Conservation (phyloP, 805 yeast genomes). For the Saccharomycopsis schoenii region DNA sequence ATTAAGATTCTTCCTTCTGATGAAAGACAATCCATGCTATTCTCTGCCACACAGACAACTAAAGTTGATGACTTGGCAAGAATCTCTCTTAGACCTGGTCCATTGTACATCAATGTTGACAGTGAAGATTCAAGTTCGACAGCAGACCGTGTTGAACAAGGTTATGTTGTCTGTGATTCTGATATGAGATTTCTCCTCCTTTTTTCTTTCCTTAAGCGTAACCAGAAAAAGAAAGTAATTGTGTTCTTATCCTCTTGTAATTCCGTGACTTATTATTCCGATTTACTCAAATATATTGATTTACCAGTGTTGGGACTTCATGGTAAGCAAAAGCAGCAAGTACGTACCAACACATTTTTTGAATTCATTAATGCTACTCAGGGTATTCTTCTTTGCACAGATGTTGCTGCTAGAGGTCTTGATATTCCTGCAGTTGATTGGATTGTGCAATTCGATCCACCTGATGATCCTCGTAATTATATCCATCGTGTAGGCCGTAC, state of each 20-base stretch:
- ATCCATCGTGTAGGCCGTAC: slow-evolving; percentile 99
- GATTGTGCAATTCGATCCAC: slow-evolving; percentile 98
- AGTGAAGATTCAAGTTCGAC: slow-evolving; percentile 77
- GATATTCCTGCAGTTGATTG: slow-evolving; percentile 99
- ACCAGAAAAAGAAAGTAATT: slow-evolving; percentile 83
- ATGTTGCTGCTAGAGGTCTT: slow-evolving; percentile 98
- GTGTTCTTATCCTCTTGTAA: slow-evolving; percentile 95
- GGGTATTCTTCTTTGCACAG: slow-evolving; percentile 91
- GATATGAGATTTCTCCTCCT: slow-evolving; percentile 85
- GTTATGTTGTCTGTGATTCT: slow-evolving; percentile 94
- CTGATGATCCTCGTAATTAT: slow-evolving; percentile 99
- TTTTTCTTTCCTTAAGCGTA: slow-evolving; percentile 89
- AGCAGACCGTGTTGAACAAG: slow-evolving; percentile 96
- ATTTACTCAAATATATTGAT: slow-evolving; percentile 89
- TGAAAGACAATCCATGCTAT: slow-evolving; percentile 91
- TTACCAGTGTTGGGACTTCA: slow-evolving; percentile 93
- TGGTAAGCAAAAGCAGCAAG: slow-evolving; percentile 98
- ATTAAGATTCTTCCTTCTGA: slow-evolving; percentile 87
- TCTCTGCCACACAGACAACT: slow-evolving; percentile 99
- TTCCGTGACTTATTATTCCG: slow-evolving; percentile 93
- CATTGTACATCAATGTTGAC: slow-evolving; percentile 87
- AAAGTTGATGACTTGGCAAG: slow-evolving; percentile 98
- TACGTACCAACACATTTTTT: slow-evolving; percentile 95
- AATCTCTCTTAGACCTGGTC: slow-evolving; percentile 89
- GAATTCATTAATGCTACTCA: slow-evolving; percentile 96